Conservation (phyloP, 2,329 filamentous ascomycete species). For the Alternaria gaisen region DNA sequence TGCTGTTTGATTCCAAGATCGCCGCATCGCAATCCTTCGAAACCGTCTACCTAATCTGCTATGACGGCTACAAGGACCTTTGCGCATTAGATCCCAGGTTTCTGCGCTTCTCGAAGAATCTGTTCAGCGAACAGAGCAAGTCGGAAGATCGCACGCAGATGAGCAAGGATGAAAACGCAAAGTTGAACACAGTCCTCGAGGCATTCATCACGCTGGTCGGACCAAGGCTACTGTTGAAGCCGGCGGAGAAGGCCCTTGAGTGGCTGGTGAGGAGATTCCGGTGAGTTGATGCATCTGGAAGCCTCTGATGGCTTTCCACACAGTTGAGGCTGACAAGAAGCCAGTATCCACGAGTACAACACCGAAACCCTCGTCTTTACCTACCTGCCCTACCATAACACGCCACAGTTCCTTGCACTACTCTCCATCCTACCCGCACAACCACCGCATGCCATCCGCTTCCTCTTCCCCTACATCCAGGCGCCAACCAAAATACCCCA, state of each 20-base stretch:
- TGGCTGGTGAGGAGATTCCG: slow-evolving; percentile 91
- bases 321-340: not conserved
- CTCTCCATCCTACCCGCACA: slow-evolving; percentile 84
- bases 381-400: slow-evolving; percentile 91
- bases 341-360: slow-evolving; percentile 86
- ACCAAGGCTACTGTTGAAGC: slow-evolving; percentile 79
- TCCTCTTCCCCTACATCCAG: slow-evolving; percentile 85
- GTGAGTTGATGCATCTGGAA: not conserved
- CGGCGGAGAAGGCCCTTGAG: slow-evolving; percentile 89
- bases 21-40: slow-evolving; percentile 91
- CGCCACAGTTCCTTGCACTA: slow-evolving; percentile 83
- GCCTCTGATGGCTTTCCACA: not conserved
- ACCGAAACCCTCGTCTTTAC: slow-evolving; percentile 79
- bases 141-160: slow-evolving; percentile 86
- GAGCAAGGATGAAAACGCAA: slow-evolving; percentile 80
- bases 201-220: slow-evolving; percentile 83
- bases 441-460: slow-evolving; percentile 79
- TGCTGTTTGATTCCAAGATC: slow-evolving; percentile 88
- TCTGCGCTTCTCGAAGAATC: slow-evolving; percentile 72
- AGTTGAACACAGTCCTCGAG: slow-evolving; percentile 80
- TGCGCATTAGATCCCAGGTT: slow-evolving; percentile 88
- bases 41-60: slow-evolving; percentile 84
- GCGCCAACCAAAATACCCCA: slow-evolving; percentile 79
- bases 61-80: slow-evolving; percentile 89
- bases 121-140: slow-evolving; percentile 96